Evolutionary conservation across 768 basidiomycete species (phyloP), one percentile per base, ranked within the genome.

Genomic region (Boletales sp.): DNA sequence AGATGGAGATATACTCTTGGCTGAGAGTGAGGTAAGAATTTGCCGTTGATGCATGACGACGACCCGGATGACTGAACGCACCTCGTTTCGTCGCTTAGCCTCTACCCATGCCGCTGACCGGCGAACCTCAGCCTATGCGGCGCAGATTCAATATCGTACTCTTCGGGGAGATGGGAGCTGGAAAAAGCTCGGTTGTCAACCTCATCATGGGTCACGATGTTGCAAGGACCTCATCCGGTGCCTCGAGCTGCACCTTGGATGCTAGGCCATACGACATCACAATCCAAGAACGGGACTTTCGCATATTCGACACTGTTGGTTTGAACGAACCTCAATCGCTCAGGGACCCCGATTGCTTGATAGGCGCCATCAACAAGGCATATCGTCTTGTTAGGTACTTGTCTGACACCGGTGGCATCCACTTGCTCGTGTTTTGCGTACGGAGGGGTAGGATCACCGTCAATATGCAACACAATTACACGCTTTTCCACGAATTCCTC

Each of bases 151-250:
- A 64, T 31, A 42, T 67, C 0, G 60, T 67, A 8, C 53, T 67
- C 43, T 67, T 67, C 12, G 67, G 66, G 18, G 67, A 68, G 53
- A 53, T 57, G 40, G 66, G 67, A 5, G 57, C 56, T 8, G 70
- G 71, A 1, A 77, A 77, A 51, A 76, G 74, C 49, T 73, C 72
- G 1, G 53, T 77, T 13, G 55, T 75, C 49, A 77, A 76, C 55
- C 69, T 77, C 63, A 54, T 77, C 34, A 41, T 57, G 15, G 65
- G 65, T 21, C 49, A 5, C 14, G 60, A 57, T 6, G 46, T 49
- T 14, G 73, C 74, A 1, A 37, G 2, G 5, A 60, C 59, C 2
- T 72, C 71, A 15, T 65, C 61, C 19, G 51, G 58, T 8, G 67
- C 63, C n/a, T 50, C 51, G 8, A 66, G 66, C 21, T 72, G 68